Conservation (phyloP, 1,284 basidiomycete genomes). For the Mycosarcoma maydis region DNA sequence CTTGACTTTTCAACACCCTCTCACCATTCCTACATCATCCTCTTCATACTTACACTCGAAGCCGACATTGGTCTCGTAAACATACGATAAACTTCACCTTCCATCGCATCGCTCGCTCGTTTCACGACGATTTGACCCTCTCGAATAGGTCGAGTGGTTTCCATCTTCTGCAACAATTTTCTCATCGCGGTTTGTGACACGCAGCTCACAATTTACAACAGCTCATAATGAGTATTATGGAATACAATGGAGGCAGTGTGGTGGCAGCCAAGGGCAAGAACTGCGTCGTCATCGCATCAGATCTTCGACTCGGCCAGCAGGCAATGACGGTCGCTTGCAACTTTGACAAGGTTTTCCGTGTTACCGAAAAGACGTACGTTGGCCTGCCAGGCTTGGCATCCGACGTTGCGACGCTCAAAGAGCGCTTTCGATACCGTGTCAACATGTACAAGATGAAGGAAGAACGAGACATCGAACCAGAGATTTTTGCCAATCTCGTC, state of each 20-base stretch:
- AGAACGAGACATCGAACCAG: conserved; percentile 93
- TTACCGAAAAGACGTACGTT: conserved; percentile 90
- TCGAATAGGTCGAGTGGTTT: background rate
- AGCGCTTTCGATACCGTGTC: conserved; percentile 77
- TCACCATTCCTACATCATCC: background rate
- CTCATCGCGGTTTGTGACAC: conserved; percentile 15
- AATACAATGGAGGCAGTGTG: conserved; percentile 94
- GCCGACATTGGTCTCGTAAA: too few species aligned
- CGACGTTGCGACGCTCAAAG: conserved; percentile 87
- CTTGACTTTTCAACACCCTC: conserved; percentile 13
- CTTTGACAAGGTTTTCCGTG: conserved; percentile 95
- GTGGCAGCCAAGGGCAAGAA: conserved; percentile 99
- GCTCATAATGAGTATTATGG: conserved; percentile 68
- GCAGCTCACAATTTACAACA: conserved; percentile 14
- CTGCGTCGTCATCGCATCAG: conserved; percentile 97
- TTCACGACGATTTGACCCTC: too few species aligned
- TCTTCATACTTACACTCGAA: background rate
- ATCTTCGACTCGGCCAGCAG: conserved; percentile 90
- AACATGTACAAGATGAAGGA: conserved; percentile 99
- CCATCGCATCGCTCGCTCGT: too few species aligned
- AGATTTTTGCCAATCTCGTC: conserved; percentile 94
- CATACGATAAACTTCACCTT: too few species aligned
- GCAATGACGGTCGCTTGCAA: conserved; percentile 87
- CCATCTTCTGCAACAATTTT: background rate
- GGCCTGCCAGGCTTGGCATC: conserved; percentile 93